Evolutionary conservation across 2,329 filamentous ascomycete species (phyloP).

Genomic region (Fusarium oxysporum): DNA sequence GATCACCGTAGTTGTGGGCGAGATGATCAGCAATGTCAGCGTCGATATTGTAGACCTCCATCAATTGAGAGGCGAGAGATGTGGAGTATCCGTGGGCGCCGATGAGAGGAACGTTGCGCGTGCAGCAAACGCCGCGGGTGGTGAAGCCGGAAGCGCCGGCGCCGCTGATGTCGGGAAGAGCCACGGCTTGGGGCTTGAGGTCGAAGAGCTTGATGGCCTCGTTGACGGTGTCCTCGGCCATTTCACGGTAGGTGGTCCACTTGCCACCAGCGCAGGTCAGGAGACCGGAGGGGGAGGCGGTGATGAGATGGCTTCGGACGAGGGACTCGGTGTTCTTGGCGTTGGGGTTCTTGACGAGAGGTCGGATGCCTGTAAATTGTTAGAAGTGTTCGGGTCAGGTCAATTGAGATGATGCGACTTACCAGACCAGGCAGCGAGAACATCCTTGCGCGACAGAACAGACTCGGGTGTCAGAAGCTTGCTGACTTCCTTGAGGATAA

Average conservation of each 20-base stretch:
- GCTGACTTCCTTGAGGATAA: conserved; percentile 83
- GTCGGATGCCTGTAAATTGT: conserved; percentile 68
- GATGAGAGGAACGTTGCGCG: conserved; percentile 77
- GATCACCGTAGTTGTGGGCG: conserved; percentile 59
- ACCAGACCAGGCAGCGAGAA: conserved; percentile 85
- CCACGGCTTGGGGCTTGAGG: conserved; percentile 64
- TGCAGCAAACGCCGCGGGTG: conserved; percentile 79
- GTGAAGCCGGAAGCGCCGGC: conserved; percentile 59
- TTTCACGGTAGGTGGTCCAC: conserved; percentile 90
- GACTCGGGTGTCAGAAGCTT: conserved; percentile 82
- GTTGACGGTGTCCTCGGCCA: conserved; percentile 88
- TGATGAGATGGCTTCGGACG: conserved; percentile 84
- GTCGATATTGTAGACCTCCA: conserved; percentile 53
- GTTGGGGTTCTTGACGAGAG: conserved; percentile 83
- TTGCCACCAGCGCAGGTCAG: conserved; percentile 86
- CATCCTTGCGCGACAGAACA: conserved; percentile 78
- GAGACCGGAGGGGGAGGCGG: conserved; percentile 78
- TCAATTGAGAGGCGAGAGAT: conserved; percentile 50
- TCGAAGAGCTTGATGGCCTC: conserved; percentile 76
- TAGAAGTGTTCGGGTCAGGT: not conserved
- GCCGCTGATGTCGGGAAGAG: conserved; percentile 74
- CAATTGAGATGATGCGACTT: conserved; percentile 45
- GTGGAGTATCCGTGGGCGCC: conserved; percentile 77
- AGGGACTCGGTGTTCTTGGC: conserved; percentile 85
- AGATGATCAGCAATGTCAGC: conserved; percentile 57